These are phyloP conservation scores for Claviceps sp. DNA, from an alignment of 2,329 filamentous ascomycete species.

Conservation along the genomic window DNA sequence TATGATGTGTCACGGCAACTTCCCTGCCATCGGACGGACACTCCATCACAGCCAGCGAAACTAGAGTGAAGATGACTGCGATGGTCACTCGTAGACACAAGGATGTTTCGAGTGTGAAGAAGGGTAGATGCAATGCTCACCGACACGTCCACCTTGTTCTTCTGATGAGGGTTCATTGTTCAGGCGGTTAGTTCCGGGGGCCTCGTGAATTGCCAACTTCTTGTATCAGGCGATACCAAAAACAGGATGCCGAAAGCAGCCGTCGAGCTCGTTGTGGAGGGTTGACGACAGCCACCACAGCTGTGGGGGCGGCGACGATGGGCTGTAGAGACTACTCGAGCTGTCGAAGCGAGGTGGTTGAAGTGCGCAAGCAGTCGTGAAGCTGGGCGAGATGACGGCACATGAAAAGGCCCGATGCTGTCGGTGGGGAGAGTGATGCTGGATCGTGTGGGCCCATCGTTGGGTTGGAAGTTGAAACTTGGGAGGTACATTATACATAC, in stretches of 20 bases:
- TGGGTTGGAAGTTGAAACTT: too few relatives aligned
- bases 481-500: too few relatives aligned
- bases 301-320: neutral
- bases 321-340: neutral
- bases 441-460: neutral
- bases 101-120: neutral
- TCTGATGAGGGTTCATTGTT: slow-evolving; percentile 88
- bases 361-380: neutral
- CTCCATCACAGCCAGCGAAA: neutral
- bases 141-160: slow-evolving; percentile 95
- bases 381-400: neutral
- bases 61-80: neutral
- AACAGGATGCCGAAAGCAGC: neutral
- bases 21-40: too few relatives aligned
- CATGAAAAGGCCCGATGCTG: too few relatives aligned
- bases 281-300: neutral
- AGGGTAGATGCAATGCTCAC: slow-evolving; percentile 42
- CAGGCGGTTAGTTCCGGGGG: neutral
- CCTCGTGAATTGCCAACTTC: neutral
- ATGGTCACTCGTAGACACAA: neutral
- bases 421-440: neutral
- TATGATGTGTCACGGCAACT: neutral
- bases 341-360: neutral
- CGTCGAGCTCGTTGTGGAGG: neutral
- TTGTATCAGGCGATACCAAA: neutral